Base-by-base conservation (phyloP, 768 basidiomycete genomes). In the Leucosporidium creatinivorum region DNA sequence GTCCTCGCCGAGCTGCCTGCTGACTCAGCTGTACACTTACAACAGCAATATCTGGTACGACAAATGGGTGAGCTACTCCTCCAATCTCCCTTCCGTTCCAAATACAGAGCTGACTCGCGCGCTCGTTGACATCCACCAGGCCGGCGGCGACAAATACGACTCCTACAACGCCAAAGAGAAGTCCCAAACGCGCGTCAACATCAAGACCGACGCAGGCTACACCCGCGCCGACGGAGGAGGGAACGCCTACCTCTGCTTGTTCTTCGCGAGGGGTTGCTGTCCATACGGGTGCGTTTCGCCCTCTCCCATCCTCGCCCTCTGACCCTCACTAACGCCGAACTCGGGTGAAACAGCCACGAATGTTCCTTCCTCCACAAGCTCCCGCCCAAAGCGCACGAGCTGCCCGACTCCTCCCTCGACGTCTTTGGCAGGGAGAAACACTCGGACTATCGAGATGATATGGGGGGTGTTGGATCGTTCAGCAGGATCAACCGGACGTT, bases 401-500 rank as follows among this genome's bases (percentile, higher is more conserved):
- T 94, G 17, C 90, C 93, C 1, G 94, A 98, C 79, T 87, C 86
- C 54, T 91, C 93, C 10, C 90, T 94, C 77, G 96, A 99, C 78
- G 94, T 92, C 77, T 99, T 99, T 77, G 92, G 91, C 0, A 82
- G 96, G 56, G 93, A 96, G 81, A 97, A 97, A 80, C 96, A 97
- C 78, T 81, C 93, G 0, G 93, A 96, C 79, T 99, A 99, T 79
- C 82, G 94, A 68, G 96, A 99, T 77, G 96, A 99, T 77, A 98
- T 99, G 96, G 96, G 96, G 74, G 96, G 96, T 79, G 94, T 98
- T 36, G 96, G 96, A 18, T 92, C 89, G 67, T 98, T 98, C 80
- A 89, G 88, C 74, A 81, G 93, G 49, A 88, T 91, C 78, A 99
- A 99, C 77, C 81, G 94, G 67, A 98, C 96, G 49, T 77, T 99